Conservation (phyloP, 768 basidiomycete species). For the Pleurotus tuber-regium region DNA sequence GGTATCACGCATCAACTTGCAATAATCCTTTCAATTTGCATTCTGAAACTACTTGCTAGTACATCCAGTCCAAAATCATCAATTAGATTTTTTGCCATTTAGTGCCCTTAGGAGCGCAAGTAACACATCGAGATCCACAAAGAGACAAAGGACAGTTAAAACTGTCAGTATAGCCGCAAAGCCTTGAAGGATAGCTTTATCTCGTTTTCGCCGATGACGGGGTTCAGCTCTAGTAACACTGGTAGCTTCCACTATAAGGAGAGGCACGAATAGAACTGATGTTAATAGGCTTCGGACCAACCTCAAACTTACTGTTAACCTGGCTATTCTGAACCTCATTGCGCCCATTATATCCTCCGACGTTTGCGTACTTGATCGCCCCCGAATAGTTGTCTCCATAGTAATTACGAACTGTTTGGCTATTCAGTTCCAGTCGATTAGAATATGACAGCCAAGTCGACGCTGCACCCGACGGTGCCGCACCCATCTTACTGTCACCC, state of each 20-base stretch:
- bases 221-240: no score
- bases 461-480: no score
- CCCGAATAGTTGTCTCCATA: not conserved
- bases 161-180: not conserved
- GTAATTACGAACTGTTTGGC: no score
- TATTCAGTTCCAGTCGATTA: no score
- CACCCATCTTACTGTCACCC: no score
- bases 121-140: slow-evolving; percentile 1
- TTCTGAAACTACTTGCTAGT: no score
- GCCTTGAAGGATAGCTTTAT: not conserved
- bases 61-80: not conserved
- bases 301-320: not conserved
- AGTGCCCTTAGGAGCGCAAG: not conserved
- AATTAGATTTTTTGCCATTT: not conserved
- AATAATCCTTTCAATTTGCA: no score
- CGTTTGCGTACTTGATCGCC: not conserved
- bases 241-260: not conserved
- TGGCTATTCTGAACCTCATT: not conserved
- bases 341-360: not conserved
- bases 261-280: not conserved
- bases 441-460: no score
- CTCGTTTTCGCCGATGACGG: not conserved
- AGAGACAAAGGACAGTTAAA: not conserved
- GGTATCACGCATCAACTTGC: no score
- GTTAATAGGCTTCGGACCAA: no score